Evolutionary conservation across 768 basidiomycete species (phyloP).

Genomic region (Amanita jacksonii): DNA sequence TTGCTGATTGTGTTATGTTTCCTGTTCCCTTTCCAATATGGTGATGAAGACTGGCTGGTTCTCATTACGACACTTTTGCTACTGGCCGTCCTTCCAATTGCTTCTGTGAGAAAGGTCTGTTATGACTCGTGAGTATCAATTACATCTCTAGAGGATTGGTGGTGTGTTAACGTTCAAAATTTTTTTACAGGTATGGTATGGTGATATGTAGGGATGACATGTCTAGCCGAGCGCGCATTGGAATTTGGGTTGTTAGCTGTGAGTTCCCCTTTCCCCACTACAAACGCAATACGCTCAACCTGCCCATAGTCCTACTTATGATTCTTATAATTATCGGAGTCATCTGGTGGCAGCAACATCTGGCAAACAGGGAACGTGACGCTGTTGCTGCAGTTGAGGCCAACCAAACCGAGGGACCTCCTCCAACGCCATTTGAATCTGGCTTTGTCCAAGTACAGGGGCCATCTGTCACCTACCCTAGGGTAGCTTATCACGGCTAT

Average conservation of each 20-base stretch:
- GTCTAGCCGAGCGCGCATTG: background rate
- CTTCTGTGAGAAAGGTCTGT: slow-evolving; percentile 17
- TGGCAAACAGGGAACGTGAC: slow-evolving; percentile 4
- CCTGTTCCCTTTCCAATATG: too few species aligned
- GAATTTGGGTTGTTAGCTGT: slow-evolving; percentile 2
- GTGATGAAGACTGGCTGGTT: background rate
- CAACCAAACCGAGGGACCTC: slow-evolving; percentile 22
- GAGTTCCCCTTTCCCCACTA: background rate
- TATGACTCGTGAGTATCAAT: slow-evolving; percentile 6
- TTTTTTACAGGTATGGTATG: slow-evolving; percentile 1
- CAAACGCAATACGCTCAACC: background rate
- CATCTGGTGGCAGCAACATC: background rate
- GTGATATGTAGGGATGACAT: slow-evolving; percentile 1
- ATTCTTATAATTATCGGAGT: background rate
- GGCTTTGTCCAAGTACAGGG: slow-evolving; percentile 16
- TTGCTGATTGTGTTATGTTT: too few species aligned
- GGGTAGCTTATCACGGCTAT: background rate
- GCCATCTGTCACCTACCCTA: background rate
- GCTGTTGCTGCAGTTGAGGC: slow-evolving; percentile 15
- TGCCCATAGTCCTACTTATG: background rate
- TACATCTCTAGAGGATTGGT: too few species aligned
- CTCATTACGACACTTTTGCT: slow-evolving; percentile 13
- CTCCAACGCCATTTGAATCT: slow-evolving; percentile 20
- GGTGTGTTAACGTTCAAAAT: background rate
- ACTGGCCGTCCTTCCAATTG: slow-evolving; percentile 14